Evolutionary conservation across 768 basidiomycete genomes (phyloP).

Genomic region (Termitomyces sp.): DNA sequence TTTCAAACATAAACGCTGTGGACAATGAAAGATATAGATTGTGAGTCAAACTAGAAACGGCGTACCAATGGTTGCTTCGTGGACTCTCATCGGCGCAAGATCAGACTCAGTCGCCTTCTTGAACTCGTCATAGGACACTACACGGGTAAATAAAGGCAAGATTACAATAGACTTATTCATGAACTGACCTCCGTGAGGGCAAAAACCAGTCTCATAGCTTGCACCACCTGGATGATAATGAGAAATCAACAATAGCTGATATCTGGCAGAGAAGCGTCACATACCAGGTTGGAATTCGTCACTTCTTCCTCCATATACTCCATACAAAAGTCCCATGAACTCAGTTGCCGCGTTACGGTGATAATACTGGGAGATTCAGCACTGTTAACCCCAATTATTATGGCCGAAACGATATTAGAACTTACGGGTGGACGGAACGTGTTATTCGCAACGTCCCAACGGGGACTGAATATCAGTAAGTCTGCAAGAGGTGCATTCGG

Average conservation of each 20-base stretch:
- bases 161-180: background rate
- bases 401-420: background rate
- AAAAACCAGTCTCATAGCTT: slow-evolving; percentile 61
- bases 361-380: slow-evolving; percentile 39
- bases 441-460: slow-evolving; percentile 57
- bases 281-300: slow-evolving; percentile 57
- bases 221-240: slow-evolving; percentile 32
- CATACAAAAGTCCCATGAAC: slow-evolving; percentile 62
- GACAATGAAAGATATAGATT: background rate
- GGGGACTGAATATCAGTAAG: slow-evolving; percentile 58
- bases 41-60: background rate
- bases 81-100: slow-evolving; percentile 43
- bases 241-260: background rate
- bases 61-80: slow-evolving; percentile 50
- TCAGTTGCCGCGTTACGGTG: slow-evolving; percentile 60
- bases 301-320: slow-evolving; percentile 58
- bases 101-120: slow-evolving; percentile 52
- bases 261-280: background rate
- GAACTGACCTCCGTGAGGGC: slow-evolving; percentile 53
- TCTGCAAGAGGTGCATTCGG: slow-evolving; percentile 55
- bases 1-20: slow-evolving; percentile 60
- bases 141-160: background rate
- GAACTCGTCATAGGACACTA: slow-evolving; percentile 58
- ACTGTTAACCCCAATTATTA: background rate
- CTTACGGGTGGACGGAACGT: slow-evolving; percentile 60